phyloP scores from a whole-genome alignment of 108 stramenopile species.

The Cafeteria roenbergensis region DNA sequence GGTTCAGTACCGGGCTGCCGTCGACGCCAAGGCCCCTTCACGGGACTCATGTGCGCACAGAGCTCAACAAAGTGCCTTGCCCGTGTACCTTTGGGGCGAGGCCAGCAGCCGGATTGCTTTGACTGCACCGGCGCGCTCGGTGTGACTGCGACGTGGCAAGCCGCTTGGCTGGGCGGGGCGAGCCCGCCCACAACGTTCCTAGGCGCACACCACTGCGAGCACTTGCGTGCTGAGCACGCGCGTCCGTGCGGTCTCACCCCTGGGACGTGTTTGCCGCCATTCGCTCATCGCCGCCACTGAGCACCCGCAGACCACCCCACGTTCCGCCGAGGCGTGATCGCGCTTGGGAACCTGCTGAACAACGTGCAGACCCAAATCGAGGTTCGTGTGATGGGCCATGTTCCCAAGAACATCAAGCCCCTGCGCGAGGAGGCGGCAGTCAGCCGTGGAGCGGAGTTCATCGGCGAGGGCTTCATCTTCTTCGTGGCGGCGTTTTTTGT shows the following conservation, averaged over 20 bases:
- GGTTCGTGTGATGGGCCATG: slow-evolving; percentile 13
- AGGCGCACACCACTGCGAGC: no score
- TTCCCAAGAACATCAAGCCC: neutral
- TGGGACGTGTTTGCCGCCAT: no score
- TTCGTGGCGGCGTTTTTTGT: neutral
- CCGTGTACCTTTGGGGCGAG: neutral
- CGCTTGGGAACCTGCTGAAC: neutral
- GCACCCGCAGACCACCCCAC: neutral
- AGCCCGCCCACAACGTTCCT: no score
- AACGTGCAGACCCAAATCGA: neutral
- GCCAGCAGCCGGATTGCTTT: neutral
- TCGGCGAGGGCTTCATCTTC: slow-evolving; percentile 8
- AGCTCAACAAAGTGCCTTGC: no score
- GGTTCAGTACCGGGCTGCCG: neutral
- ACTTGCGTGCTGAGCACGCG: no score
- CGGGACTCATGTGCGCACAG: neutral
- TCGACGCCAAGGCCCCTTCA: neutral
- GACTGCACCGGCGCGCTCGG: neutral
- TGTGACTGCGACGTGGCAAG: neutral
- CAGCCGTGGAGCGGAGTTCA: slow-evolving; percentile 5
- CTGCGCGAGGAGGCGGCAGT: slow-evolving; percentile 9
- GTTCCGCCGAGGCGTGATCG: neutral
- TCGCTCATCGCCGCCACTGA: no score
- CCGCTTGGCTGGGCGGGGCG: no score
- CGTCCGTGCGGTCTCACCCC: no score